Evolutionary conservation across 2,329 filamentous ascomycete genomes (phyloP), one percentile per base, ranked within the genome.

Genomic region (Colletotrichum orbiculare): DNA sequence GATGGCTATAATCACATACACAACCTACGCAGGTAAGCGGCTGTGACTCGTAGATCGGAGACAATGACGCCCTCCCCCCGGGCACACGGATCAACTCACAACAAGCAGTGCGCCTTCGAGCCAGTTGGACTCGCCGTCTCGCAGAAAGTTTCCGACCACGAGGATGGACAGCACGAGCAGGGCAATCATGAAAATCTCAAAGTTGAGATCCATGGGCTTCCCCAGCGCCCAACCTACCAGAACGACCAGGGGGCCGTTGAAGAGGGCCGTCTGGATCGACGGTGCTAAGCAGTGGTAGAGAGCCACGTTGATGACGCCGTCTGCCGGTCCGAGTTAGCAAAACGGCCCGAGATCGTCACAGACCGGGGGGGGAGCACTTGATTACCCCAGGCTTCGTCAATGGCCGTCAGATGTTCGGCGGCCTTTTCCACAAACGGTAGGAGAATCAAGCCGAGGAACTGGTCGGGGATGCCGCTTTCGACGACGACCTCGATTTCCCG

Each of bases 171-270:
- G 79, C n/a, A 94, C 88, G 1, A 94, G 78, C 6, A 92, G 79
- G 13, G 89, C 85, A n/a, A 92, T 83, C 80, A 92, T 91, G 78
- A 94, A 94, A 13, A 91, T 85, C 70, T 92, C 89, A 72, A 94
- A 93, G 70, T 91, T 89, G 57, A 93, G 80, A 66, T 89, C 86
- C 85, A 94, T 89, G 1, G 82, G 73, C 70, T 88, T 88, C 42
- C 78, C 79, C 13, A 92, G 77, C 7, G 87, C 86, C 91, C 91
- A 93, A 8, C 87, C 89, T 34, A 93, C 86, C 34, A 93, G 79
- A 33, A 93, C 87, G 9, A 91, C 87, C 2, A 93, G 82, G 1
- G 91, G 91, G 0, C 88, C 89, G 72, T 93, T 93, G 75, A 94
- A 85, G 2, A 94, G 82, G 0, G 91, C 90, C 0, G 91, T 93